These are phyloP conservation scores for Pseudogymnoascus sp. DNA, from an alignment of 2,329 filamentous ascomycete genomes.

Conservation along the genomic window DNA sequence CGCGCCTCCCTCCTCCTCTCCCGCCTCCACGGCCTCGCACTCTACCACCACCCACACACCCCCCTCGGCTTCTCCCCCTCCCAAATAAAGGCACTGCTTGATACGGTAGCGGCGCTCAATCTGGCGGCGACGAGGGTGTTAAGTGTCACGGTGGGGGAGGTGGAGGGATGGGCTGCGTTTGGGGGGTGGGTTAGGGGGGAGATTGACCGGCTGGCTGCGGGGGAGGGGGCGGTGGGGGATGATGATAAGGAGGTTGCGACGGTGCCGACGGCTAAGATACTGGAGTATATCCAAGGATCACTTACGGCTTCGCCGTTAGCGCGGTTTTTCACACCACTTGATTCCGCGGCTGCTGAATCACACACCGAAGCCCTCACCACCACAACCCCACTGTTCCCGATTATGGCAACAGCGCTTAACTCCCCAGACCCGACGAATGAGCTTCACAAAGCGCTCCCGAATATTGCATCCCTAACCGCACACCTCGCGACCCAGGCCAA, in stretches of 20 bases:
- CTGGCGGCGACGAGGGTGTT: conserved; percentile 68
- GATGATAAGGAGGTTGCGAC: conserved; percentile 68
- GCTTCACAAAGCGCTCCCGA: conserved; percentile 44
- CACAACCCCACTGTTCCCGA: neutral
- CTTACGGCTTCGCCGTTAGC: conserved; percentile 58
- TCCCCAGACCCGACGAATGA: neutral
- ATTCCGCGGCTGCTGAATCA: conserved; percentile 52
- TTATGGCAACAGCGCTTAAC: conserved; percentile 32
- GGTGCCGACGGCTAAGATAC: conserved; percentile 62
- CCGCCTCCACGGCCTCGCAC: conserved; percentile 73
- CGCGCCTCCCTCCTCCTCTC: conserved; percentile 73
- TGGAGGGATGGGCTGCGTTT: conserved; percentile 68
- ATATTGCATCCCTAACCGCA: conserved; percentile 54
- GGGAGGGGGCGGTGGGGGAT: conserved; percentile 48
- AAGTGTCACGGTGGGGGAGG: conserved; percentile 62
- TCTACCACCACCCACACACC: conserved; percentile 55
- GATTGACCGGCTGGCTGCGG: conserved; percentile 66
- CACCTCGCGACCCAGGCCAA: conserved; percentile 49
- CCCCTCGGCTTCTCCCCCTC: conserved; percentile 53
- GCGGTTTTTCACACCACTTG: conserved; percentile 49
- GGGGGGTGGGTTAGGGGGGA: conserved; percentile 76
- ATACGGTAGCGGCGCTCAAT: conserved; percentile 66
- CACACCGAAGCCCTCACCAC: conserved; percentile 39
- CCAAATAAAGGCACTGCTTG: conserved; percentile 56
- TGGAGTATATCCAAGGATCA: conserved; percentile 69